Conservation (phyloP, 2,329 filamentous ascomycete genomes). For the Xylariaceae sp. region DNA sequence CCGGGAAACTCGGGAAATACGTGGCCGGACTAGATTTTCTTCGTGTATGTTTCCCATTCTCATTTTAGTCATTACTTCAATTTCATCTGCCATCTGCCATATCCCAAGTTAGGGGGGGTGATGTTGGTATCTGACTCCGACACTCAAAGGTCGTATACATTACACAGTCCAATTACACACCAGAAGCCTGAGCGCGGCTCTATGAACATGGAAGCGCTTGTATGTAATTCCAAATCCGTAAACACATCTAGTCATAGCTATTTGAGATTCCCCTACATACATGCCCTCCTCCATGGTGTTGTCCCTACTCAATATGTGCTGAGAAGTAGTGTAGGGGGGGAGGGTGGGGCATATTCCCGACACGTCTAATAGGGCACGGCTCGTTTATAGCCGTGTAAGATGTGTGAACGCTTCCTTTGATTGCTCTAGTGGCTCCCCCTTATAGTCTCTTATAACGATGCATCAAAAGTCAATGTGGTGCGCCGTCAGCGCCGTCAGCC, state of each 20-base stretch:
- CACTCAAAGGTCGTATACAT: constrained; percentile 17
- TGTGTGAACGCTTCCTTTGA: constrained; percentile 13
- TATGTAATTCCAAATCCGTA: constrained; percentile 4
- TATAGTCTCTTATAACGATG: constrained; percentile 21
- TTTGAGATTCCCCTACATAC: neutral
- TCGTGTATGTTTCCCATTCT: constrained; percentile 7
- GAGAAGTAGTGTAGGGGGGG: constrained; percentile 3
- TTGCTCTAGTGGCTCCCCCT: constrained; percentile 21
- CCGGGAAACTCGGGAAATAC: neutral
- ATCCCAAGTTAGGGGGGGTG: constrained; percentile 12
- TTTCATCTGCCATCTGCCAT: constrained; percentile 24
- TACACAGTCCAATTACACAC: constrained; percentile 18
- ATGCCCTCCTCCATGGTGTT: neutral
- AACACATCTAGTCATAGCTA: neutral
- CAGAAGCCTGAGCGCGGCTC: constrained; percentile 3
- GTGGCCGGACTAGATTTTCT: neutral
- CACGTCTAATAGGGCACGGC: neutral
- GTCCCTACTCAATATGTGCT: constrained; percentile 6
- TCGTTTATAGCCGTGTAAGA: neutral
- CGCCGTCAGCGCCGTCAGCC: constrained; percentile 19
- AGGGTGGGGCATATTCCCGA: neutral
- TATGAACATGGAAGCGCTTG: neutral
- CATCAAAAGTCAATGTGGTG: constrained; percentile 24
- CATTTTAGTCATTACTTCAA: constrained; percentile 26
- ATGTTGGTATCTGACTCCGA: constrained; percentile 29